Evolutionary conservation across 371 early-diverging fungal species (phyloP), one percentile per base, ranked within the genome.

Genomic region (Mucor indicus): DNA sequence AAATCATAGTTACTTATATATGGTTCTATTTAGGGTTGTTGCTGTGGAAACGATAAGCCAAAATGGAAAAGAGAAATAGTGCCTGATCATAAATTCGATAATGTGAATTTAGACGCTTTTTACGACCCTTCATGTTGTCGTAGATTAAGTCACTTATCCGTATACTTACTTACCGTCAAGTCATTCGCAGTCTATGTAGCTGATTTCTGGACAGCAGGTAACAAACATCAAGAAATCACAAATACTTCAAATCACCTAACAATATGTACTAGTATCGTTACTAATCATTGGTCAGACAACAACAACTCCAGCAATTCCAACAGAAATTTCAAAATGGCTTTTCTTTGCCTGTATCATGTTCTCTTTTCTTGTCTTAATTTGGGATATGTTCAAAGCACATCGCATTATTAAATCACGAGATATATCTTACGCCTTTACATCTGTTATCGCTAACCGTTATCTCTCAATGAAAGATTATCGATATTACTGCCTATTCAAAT

Each of bases 1-100:
- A n/a, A n/a, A n/a, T n/a, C n/a, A n/a, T n/a, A n/a, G n/a, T n/a
- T n/a, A n/a, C n/a, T n/a, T n/a, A n/a, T n/a, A n/a, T n/a, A n/a
- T n/a, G n/a, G n/a, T n/a, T n/a, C n/a, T n/a, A n/a, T n/a, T n/a
- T n/a, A n/a, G n/a, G n/a, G n/a, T n/a, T n/a, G 48, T 16, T 55
- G 47, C 39, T 36, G 46, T 35, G 33, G 42, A 49, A 53, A 35
- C 15, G 38, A 51, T 55, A 70, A 73, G 20, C 77, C 80, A 10
- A 67, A 75, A 43, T 91, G 92, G 92, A 86, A 91, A 66, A 75
- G 88, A 38, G 92, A 91, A 65, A 65, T 76, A 33, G 81, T 89
- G 29, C 77, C 75, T 50, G 92, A 90, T 63, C 91, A 93, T 72
- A 88, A 86, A 65, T 91, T 94, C 58, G 92, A 91, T 58, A 86